Percentiles rank a stretch among this genome's conserved stretches.
Evolutionary conservation across 208 protist species (phyloP).

Genomic region (Acanthamoeba royreba): DNA sequence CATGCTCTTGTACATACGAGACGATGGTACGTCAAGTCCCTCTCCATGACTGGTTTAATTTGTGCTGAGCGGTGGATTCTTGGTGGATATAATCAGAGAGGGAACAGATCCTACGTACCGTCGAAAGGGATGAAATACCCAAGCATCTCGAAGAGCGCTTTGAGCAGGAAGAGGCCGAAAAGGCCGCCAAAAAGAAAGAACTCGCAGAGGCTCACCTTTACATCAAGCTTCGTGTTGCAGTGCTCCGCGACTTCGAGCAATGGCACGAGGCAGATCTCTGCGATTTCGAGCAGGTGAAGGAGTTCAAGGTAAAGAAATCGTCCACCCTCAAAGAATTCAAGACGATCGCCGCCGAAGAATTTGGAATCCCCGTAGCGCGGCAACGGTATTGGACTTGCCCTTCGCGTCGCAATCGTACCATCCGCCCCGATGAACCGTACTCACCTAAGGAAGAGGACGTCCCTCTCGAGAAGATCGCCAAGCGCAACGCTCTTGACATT

Average conservation of each 20-base stretch:
- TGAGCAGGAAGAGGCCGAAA: slow-evolving; percentile 19
- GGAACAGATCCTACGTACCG: background rate
- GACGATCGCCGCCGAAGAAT: background rate
- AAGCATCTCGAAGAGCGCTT: background rate
- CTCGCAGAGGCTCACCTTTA: background rate
- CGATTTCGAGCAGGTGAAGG: background rate
- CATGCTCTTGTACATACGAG: slow-evolving; percentile 85
- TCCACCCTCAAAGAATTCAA: background rate
- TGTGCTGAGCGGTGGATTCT: too few species aligned
- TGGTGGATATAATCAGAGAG: background rate
- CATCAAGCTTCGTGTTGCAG: background rate
- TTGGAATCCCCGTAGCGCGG: background rate
- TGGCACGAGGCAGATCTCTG: background rate
- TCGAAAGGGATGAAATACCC: background rate
- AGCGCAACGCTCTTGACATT: background rate
- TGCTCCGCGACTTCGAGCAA: background rate
- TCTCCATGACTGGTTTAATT: background rate
- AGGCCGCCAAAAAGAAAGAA: slow-evolving; percentile 34
- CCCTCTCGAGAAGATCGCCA: background rate
- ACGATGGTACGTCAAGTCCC: background rate
- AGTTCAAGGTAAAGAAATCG: background rate
- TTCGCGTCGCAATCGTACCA: background rate
- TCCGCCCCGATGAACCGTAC: slow-evolving; percentile 3
- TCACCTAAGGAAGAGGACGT: background rate
- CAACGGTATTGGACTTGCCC: slow-evolving; percentile 2